phyloP scores from a whole-genome alignment of 2,329 filamentous ascomycete genomes.

The Tolypocladium ophioglossoides region DNA sequence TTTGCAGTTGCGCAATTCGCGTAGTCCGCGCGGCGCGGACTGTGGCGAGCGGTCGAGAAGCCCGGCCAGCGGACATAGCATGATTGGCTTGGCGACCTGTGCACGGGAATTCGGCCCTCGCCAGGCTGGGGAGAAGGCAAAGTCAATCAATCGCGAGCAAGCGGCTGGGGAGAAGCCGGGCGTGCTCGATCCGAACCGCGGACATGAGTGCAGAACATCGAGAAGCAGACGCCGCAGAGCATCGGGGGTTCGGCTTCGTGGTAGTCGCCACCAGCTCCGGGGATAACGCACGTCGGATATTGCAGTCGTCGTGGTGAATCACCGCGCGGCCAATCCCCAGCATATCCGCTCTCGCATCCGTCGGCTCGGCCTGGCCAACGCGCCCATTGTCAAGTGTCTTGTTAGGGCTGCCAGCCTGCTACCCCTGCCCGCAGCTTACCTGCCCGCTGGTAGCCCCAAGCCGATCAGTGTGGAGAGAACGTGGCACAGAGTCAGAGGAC shows the following conservation, averaged over 20 bases:
- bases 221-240: neutral
- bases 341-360: neutral
- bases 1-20: neutral
- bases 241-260: neutral
- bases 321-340: neutral
- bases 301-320: neutral
- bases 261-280: neutral
- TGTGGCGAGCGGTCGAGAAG: too few species aligned
- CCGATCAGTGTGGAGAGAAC: slow-evolving; percentile 1
- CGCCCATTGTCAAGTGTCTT: too few species aligned
- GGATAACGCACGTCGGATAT: neutral
- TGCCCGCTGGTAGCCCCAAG: neutral
- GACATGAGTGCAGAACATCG: neutral
- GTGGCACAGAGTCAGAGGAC: neutral
- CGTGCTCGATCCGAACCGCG: neutral
- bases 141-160: neutral
- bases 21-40: neutral
- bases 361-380: neutral
- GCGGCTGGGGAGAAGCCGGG: neutral
- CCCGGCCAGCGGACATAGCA: too few species aligned
- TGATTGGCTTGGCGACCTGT: too few species aligned
- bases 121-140: neutral
- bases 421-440: slow-evolving; percentile 16
- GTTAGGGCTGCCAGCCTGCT: neutral
- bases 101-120: too few species aligned